These are phyloP conservation scores for Lentinula raphanica DNA, from an alignment of 768 basidiomycete genomes.

Conservation along the genomic window DNA sequence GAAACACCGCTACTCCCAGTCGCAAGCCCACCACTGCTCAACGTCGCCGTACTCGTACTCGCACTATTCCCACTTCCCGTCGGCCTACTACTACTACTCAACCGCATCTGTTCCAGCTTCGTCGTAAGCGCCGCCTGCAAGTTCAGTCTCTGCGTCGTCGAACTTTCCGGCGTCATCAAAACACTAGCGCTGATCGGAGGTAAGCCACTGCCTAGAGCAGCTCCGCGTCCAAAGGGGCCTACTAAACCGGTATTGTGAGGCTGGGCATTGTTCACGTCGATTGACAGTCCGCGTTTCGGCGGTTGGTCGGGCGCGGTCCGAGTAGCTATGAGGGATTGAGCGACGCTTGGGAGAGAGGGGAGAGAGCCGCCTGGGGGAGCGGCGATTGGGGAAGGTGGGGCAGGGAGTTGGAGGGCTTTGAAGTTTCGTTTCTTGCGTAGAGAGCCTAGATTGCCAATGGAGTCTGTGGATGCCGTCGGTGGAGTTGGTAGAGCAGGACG, in stretches of 20 bases:
- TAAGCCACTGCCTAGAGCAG: background rate
- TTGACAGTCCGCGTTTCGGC: background rate
- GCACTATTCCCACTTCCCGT: conserved; percentile 49
- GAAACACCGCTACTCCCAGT: background rate
- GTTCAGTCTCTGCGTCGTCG: conserved; percentile 55
- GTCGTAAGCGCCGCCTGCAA: conserved; percentile 77
- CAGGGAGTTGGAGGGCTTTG: conserved; percentile 2
- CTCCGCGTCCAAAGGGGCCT: background rate
- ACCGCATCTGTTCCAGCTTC: conserved; percentile 74
- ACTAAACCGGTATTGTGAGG: background rate
- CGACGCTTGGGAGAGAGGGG: background rate
- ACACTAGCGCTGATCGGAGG: conserved; percentile 27
- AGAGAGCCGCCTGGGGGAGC: background rate
- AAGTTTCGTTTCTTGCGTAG: conserved; percentile 6
- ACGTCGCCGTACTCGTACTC: too few relatives aligned
- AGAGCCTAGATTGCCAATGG: background rate
- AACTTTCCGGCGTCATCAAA: conserved; percentile 46
- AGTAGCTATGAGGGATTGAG: background rate
- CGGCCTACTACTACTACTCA: background rate
- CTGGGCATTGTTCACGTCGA: conserved; percentile 1
- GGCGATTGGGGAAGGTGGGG: background rate
- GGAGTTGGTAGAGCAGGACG: background rate
- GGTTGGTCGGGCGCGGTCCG: background rate
- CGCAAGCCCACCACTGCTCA: conserved; percentile 1
- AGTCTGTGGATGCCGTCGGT: background rate